Evolutionary conservation across 805 yeast genomes (phyloP), one percentile per base, ranked within the genome.

Genomic region (Nakazawaea populi): DNA sequence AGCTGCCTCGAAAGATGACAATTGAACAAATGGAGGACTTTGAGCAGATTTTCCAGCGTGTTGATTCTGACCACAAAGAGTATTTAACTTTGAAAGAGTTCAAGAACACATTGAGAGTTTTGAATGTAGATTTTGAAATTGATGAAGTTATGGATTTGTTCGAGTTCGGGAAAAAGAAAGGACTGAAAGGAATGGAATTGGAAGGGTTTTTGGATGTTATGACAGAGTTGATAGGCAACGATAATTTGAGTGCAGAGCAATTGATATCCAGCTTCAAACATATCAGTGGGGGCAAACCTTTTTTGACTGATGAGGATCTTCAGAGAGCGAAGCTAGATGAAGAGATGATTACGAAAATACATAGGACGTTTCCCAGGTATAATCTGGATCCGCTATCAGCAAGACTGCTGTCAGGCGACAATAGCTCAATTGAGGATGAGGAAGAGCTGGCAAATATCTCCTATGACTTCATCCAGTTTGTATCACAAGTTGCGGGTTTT

Each of bases 21-120:
- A 68, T 71, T 1, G 60, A 61, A 29, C 73, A 70, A 47, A 54
- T 69, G 24, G 74, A 69, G 42, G 76, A 74, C 49, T 72, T 72
- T 55, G 76, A 73, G 54, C 58, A 71, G 4, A 69, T 74, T 12
- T 77, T 77, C 54, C 59, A 74, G 9, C 70, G 68, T 52, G 71
- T 71, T 51, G 69, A 65, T 51, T 62, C 59, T 34, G 66, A 69
- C 1, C 63, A 63, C 44, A 70, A 69, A 50, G 66, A 68, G 38
- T 61, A 66, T 36, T 60, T 77, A 48, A 64, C 66, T 35, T 71
- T 71, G 49, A 46, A 54, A 9, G 81, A 77, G 57, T 77, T 77
- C 53, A 60, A 66, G 3, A 70, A 69, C 0, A 75, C 78, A 2
- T 58, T 76, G 52, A 67, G 68, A n/a, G 61, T 69, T 40, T 59